Evolutionary conservation across 331 rosid species (phyloP), one percentile per base, ranked within the genome.

Genomic region (Arachis monticola): DNA sequence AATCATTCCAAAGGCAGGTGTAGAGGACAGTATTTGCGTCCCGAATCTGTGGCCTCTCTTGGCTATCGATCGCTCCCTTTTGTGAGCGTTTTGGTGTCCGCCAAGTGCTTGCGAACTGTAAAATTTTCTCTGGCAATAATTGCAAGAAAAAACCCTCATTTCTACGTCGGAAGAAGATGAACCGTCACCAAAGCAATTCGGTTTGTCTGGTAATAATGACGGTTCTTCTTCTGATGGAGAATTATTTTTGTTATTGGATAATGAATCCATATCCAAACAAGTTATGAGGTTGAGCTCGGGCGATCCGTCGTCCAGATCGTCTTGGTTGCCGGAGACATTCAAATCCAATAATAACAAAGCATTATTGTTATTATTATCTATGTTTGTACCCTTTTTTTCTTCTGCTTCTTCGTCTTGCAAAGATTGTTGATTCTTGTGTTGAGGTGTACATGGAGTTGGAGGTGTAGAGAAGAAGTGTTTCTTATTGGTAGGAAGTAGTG

Each of bases 41-140:
- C 84, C 87, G 52, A 83, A 47, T 67, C 85, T 84, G 47, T 88
- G 96, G 1, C 90, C 89, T 78, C 89, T 83, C 67, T 92, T 94
- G 0, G 97, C 97, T 4, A 90, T 84, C 47, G 90, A 90, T 45
- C 99, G 87, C 75, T 95, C 99, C 56, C 96, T 87, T 77, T 87
- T 95, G 75, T 95, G 99, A 6, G 97, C 99, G 87, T 95, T 95
- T 76, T 92, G 99, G 83, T 95, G 99, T 0, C 99, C 99, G 0
- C 99, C 97, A 5, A 95, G 88, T 2, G 99, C 99, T 69, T 95
- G 99, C 52, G 97, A 95, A 11, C 99, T 92, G 78, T 86, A 88
- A 80, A 95, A 92, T 61, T 95, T 92, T 74, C 97, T 87, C 52
- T 88, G 90, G 14, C 97, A 95, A 40, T 88, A 95, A 82, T 90